Evolutionary conservation across 2,329 filamentous ascomycete genomes (phyloP).

Genomic region (Botrytis deweyae): DNA sequence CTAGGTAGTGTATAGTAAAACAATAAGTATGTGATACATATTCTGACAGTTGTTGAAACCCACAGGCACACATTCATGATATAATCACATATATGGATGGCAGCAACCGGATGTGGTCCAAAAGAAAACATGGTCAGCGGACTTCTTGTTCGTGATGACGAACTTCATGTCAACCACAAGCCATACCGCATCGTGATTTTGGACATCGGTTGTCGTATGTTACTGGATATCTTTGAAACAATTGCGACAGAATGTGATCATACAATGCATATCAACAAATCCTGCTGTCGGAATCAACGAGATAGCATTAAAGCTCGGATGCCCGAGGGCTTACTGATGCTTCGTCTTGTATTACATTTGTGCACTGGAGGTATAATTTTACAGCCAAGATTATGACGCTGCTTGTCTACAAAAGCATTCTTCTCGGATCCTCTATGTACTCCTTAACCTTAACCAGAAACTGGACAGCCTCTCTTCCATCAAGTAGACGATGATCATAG

Average conservation of each 20-base stretch:
- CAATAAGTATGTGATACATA: neutral
- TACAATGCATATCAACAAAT: neutral
- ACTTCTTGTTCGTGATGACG: neutral
- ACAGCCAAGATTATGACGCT: neutral
- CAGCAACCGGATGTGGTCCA: neutral
- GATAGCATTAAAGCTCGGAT: neutral
- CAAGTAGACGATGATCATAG: slow-evolving; percentile 93
- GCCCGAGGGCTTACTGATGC: neutral
- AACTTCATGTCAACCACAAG: neutral
- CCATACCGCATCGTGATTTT: neutral
- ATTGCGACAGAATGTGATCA: neutral
- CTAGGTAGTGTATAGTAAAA: neutral
- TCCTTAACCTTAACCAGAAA: slow-evolving; percentile 98
- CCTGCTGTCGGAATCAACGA: neutral
- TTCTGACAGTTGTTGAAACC: neutral
- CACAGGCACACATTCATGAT: neutral
- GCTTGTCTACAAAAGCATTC: slow-evolving; percentile 69
- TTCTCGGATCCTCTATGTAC: slow-evolving; percentile 90
- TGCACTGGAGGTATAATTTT: slow-evolving; percentile 17
- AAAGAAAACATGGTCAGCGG: too few species aligned
- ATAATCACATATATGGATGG: neutral
- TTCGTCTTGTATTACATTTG: slow-evolving; percentile 19
- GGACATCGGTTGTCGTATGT: neutral
- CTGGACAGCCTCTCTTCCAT: slow-evolving; percentile 91
- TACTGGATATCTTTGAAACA: neutral